phyloP scores from a whole-genome alignment of 2,329 filamentous ascomycete genomes.

The Chaetomiaceae sp. region DNA sequence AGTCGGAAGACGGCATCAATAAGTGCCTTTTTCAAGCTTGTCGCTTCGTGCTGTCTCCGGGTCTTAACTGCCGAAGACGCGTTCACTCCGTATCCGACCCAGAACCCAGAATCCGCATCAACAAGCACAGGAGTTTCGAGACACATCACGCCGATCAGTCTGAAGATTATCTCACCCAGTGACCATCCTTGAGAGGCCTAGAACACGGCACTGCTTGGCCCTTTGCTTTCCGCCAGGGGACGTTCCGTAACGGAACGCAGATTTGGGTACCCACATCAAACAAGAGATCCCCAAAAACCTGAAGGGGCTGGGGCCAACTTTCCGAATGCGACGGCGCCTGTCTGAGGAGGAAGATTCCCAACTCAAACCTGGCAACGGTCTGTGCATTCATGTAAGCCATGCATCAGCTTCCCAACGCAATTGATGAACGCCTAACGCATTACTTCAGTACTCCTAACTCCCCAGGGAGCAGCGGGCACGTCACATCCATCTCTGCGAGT shows the following conservation, averaged over 20 bases:
- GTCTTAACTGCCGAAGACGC: not conserved
- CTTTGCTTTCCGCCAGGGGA: not conserved
- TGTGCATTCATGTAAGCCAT: not conserved
- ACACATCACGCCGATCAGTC: not conserved
- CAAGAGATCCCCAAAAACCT: not conserved
- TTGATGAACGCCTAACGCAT: too few species aligned
- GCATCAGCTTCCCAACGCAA: not conserved
- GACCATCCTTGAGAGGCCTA: too few species aligned
- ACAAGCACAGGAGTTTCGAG: not conserved
- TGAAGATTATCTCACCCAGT: too few species aligned
- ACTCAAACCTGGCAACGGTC: not conserved
- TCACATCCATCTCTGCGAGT: too few species aligned
- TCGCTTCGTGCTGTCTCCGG: not conserved
- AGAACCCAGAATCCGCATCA: constrained; percentile 1
- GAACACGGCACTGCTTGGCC: not conserved
- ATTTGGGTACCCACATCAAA: not conserved
- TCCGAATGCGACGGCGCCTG: too few species aligned
- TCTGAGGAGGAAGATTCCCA: too few species aligned
- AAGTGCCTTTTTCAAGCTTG: not conserved
- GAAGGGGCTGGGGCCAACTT: too few species aligned
- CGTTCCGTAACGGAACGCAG: not conserved
- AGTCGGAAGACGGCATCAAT: not conserved
- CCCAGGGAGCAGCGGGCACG: too few species aligned
- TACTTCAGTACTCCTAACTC: too few species aligned
- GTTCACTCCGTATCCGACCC: not conserved